These are phyloP conservation scores for Picea glauca DNA, from an alignment of 75 land plant species.

Conservation along the genomic window DNA sequence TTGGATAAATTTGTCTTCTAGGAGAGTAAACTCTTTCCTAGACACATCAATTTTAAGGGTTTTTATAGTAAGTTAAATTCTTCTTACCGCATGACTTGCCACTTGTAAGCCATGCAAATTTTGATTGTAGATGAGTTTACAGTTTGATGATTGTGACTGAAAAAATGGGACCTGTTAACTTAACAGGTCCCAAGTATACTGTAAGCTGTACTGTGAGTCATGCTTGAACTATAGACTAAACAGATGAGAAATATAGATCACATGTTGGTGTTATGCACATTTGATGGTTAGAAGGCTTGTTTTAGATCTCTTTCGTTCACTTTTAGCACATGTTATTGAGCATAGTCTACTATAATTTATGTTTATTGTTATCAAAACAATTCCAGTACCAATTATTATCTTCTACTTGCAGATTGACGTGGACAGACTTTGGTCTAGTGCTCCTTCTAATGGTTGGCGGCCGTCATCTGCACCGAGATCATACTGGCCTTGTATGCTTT, in stretches of 20 bases:
- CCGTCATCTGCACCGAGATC: constrained; percentile 79
- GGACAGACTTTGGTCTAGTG: constrained; percentile 57
- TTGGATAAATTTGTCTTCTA: neutral
- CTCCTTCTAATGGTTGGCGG: constrained; percentile 76
- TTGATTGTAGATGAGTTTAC: neutral
- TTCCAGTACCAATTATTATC: neutral
- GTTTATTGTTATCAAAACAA: neutral
- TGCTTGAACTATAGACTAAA: neutral
- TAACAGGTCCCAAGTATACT: too few species aligned
- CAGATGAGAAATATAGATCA: neutral
- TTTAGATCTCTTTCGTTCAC: neutral
- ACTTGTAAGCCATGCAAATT: neutral
- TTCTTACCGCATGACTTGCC: neutral
- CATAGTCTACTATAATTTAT: neutral
- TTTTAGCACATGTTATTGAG: neutral
- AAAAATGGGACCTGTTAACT: too few species aligned
- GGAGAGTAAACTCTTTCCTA: neutral
- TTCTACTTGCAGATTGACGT: constrained; percentile 35
- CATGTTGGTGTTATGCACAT: neutral
- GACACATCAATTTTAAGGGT: neutral
- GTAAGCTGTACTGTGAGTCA: too few species aligned
- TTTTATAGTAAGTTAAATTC: neutral
- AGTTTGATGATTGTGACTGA: too few species aligned
- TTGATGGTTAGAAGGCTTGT: neutral
- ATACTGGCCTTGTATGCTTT: constrained; percentile 72